Evolutionary conservation across 495 filamentous ascomycete species (phyloP).

Genomic region (Entonaema liquescens): DNA sequence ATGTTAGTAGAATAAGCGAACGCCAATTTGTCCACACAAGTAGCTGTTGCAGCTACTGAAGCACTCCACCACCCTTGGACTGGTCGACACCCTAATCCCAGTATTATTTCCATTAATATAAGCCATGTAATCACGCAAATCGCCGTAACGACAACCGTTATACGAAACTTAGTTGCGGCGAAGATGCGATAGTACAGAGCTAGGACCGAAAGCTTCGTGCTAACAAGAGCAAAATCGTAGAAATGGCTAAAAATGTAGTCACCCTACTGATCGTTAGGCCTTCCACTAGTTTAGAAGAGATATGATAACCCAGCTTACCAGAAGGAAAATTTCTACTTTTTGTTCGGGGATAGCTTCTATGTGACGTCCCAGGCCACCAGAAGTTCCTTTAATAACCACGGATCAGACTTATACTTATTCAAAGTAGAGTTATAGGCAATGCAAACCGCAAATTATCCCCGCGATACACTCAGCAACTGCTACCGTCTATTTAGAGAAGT

Average conservation of each 20-base stretch:
- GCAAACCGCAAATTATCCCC: conserved; percentile 41
- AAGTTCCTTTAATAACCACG: conserved; percentile 19
- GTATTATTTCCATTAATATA: conserved; percentile 42
- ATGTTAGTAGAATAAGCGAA: conserved; percentile 52
- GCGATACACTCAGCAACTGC: conserved; percentile 41
- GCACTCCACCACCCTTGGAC: conserved; percentile 49
- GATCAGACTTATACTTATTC: conserved; percentile 5
- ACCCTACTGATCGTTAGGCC: conserved; percentile 20
- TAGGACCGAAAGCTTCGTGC: conserved; percentile 45
- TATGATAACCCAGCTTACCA: conserved; percentile 14
- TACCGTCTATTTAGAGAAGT: conserved; percentile 24
- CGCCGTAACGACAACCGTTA: conserved; percentile 23
- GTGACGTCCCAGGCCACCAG: conserved; percentile 42
- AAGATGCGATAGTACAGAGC: conserved; percentile 45
- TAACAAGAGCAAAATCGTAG: conserved; percentile 45
- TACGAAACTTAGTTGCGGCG: conserved; percentile 27
- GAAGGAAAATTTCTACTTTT: conserved; percentile 23
- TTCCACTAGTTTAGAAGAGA: not conserved
- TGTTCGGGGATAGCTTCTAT: conserved; percentile 28
- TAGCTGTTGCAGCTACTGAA: conserved; percentile 26
- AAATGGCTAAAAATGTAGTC: conserved; percentile 47
- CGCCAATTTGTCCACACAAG: conserved; percentile 47
- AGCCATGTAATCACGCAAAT: conserved; percentile 36
- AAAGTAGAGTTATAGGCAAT: not conserved
- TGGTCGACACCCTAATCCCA: conserved; percentile 47